Conservation (phyloP, 305 asterid genomes). For the Ilex paraguariensis region DNA sequence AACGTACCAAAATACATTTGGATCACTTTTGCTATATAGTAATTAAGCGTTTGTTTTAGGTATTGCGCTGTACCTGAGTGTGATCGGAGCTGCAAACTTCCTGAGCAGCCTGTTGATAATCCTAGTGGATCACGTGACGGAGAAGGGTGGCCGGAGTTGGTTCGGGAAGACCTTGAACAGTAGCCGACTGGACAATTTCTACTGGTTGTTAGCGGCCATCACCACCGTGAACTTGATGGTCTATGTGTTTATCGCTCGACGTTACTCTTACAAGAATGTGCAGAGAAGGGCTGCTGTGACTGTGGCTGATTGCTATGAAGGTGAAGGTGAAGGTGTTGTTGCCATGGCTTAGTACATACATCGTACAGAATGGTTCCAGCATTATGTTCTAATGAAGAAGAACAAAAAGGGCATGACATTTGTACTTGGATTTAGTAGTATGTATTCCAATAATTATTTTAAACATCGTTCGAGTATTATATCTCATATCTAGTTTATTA, state of each 20-base stretch:
- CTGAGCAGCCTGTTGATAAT: constrained; percentile 67
- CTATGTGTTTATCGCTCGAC: constrained; percentile 45
- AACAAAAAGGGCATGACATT: too few relatives aligned
- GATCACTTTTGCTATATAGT: too few relatives aligned
- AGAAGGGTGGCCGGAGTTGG: constrained; percentile 66
- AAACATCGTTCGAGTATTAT: too few relatives aligned
- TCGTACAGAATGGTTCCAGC: too few relatives aligned
- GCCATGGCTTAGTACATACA: constrained; percentile 20
- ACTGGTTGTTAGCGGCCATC: constrained; percentile 62
- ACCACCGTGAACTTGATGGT: constrained; percentile 39
- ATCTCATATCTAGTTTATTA: too few relatives aligned
- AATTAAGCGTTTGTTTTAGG: constrained; percentile 10
- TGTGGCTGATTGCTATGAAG: constrained; percentile 47
- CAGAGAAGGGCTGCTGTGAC: constrained; percentile 32
- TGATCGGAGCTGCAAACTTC: constrained; percentile 72
- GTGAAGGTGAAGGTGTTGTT: constrained; percentile 21
- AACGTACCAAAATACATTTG: too few relatives aligned
- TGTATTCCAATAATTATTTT: too few relatives aligned
- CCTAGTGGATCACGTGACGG: constrained; percentile 52
- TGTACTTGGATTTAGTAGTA: too few relatives aligned
- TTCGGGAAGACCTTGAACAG: constrained; percentile 66
- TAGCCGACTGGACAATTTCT: constrained; percentile 70
- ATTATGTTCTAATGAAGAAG: too few relatives aligned
- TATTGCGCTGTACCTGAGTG: constrained; percentile 70
- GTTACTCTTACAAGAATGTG: constrained; percentile 73